phyloP scores from a whole-genome alignment of 768 basidiomycete species.

The Crassisporium funariophilum region DNA sequence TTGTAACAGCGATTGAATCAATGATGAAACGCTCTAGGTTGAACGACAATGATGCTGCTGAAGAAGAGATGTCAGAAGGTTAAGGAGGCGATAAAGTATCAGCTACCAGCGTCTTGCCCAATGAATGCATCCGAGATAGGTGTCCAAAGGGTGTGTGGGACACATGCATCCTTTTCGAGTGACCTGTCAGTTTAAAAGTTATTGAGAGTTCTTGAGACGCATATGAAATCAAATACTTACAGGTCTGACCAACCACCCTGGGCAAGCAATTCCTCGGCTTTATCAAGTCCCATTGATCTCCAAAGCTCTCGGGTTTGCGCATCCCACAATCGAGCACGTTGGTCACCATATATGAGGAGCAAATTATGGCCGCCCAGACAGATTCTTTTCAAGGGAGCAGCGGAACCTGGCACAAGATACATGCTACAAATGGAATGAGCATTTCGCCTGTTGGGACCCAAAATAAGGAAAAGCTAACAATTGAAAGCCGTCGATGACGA shows the following conservation, averaged over 20 bases:
- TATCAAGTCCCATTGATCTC: constrained; percentile 76
- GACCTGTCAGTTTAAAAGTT: constrained; percentile 19
- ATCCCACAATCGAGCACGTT: constrained; percentile 87
- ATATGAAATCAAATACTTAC: constrained; percentile 42
- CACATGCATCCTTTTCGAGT: constrained; percentile 16
- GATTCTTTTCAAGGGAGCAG: constrained; percentile 62
- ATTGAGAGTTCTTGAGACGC: not conserved
- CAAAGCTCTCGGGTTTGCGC: constrained; percentile 80
- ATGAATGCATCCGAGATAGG: constrained; percentile 19
- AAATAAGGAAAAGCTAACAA: constrained; percentile 48
- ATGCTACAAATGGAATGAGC: constrained; percentile 48
- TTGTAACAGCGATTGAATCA: constrained; percentile 50
- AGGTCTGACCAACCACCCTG: constrained; percentile 76
- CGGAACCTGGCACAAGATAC: constrained; percentile 80
- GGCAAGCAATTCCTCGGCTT: constrained; percentile 71
- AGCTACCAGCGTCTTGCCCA: constrained; percentile 26
- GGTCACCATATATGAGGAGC: constrained; percentile 74
- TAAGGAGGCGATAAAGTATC: constrained; percentile 1
- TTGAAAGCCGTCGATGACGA: constrained; percentile 72
- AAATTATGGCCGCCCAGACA: constrained; percentile 72
- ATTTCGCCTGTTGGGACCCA: not conserved
- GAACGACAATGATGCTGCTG: constrained; percentile 53
- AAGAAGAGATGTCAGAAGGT: not conserved
- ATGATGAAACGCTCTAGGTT: constrained; percentile 55
- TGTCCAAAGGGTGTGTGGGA: constrained; percentile 28